Evolutionary conservation across 2,329 filamentous ascomycete genomes (phyloP).

Genomic region (Cladobotryum mycophilum): DNA sequence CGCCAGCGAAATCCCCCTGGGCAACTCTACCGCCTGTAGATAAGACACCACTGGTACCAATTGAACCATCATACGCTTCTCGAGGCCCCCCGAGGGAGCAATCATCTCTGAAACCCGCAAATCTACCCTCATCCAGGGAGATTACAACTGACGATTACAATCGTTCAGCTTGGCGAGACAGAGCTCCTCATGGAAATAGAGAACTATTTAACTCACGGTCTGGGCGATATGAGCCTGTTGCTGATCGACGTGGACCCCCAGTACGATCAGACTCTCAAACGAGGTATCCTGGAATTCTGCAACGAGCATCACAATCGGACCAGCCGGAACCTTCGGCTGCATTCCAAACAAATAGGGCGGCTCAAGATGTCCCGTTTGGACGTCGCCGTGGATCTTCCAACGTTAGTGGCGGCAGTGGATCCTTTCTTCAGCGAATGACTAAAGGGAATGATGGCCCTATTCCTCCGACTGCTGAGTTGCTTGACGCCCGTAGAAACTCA

Average conservation of each 20-base stretch:
- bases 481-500: constrained; percentile 42
- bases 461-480: constrained; percentile 36
- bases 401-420: constrained; percentile 78
- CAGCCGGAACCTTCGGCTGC: constrained; percentile 76
- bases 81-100: constrained; percentile 51
- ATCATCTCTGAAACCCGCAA: constrained; percentile 47
- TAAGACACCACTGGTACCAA: constrained; percentile 62
- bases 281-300: constrained; percentile 71
- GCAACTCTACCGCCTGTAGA: constrained; percentile 80
- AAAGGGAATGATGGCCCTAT: constrained; percentile 38
- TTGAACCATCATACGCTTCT: constrained; percentile 45
- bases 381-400: constrained; percentile 84
- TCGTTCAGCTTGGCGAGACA: constrained; percentile 73
- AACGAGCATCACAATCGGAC: constrained; percentile 61
- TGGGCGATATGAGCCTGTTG: constrained; percentile 83
- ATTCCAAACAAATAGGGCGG: constrained; percentile 71
- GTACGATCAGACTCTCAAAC: constrained; percentile 59
- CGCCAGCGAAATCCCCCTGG: constrained; percentile 86
- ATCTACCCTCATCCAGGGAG: constrained; percentile 56
- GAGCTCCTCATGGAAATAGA: constrained; percentile 53
- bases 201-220: constrained; percentile 95
- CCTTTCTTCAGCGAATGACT: constrained; percentile 52
- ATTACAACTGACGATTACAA: constrained; percentile 94
- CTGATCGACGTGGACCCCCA: constrained; percentile 63
- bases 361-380: constrained; percentile 61